Evolutionary conservation across 768 basidiomycete genomes (phyloP).

Genomic region (Mycena sanguinolenta): DNA sequence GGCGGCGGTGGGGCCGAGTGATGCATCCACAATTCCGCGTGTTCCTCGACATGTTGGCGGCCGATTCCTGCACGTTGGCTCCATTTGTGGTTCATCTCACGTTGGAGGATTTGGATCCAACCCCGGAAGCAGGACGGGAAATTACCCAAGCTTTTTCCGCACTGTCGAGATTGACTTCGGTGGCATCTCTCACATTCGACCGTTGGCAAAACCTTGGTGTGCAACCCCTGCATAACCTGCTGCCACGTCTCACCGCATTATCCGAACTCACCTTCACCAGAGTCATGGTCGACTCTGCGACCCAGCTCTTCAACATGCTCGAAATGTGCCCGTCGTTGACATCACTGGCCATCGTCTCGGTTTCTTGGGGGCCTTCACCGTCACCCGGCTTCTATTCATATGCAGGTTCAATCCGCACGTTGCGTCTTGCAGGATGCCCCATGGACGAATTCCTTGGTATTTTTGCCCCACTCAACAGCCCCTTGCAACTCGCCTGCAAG

Average conservation of each 20-base stretch:
- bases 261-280: not conserved
- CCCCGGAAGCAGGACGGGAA: not conserved
- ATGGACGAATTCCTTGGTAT: not conserved
- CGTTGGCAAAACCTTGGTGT: slow-evolving; percentile 3
- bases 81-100: slow-evolving; percentile 14
- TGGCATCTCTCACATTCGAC: slow-evolving; percentile 12
- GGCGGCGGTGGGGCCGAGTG: slow-evolving; percentile 4
- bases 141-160: not conserved
- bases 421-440: not conserved
- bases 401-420: not conserved
- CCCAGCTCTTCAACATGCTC: slow-evolving; percentile 19
- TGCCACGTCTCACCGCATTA: slow-evolving; percentile 4
- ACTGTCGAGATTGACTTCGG: not conserved
- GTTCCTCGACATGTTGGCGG: slow-evolving; percentile 14
- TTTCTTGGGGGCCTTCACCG: not conserved
- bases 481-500: not conserved
- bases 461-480: not conserved
- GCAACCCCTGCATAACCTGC: slow-evolving; percentile 9
- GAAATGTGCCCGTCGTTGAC: slow-evolving; percentile 13
- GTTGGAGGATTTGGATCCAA: slow-evolving; percentile 4
- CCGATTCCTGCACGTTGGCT: slow-evolving; percentile 16
- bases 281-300: not conserved
- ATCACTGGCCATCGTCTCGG: not conserved
- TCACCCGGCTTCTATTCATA: slow-evolving; percentile 1
- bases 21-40: slow-evolving; percentile 6